Base-by-base conservation (phyloP, 2,329 filamentous ascomycete species). In the Paecilomyces sp. region DNA sequence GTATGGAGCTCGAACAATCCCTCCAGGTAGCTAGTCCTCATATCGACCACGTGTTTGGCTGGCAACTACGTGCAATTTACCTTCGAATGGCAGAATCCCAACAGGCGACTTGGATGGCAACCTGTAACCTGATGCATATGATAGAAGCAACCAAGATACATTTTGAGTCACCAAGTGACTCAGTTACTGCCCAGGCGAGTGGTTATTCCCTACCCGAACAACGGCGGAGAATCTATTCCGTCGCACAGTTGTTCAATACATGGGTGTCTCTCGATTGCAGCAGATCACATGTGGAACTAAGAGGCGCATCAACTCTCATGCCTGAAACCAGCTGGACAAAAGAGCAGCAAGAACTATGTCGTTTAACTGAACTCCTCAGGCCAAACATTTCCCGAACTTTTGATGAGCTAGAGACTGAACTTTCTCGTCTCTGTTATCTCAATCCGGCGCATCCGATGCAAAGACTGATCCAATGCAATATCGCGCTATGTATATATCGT, bases 101-200 rank as follows among this genome's bases (percentile, higher is more conserved):
- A 0, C 79, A 84, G 58, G 73, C 75, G 0, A 74, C 79, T 0
- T 84, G 81, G 81, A 79, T 84, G 66, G 80, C 81, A 0, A 82
- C 78, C 59, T 82, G 77, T 56, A 79, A 75, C 0, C 67, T 80
- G 3, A 81, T 84, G 79, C 82, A 84, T 63, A 74, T 83, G 50
- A 71, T 82, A 0, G 82, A 83, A 62, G 79, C 81, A 7, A 75
- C 78, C 8, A 58, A 57, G 2, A 18, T 62, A 34, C 60, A 63
- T 50, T 31, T 57, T 24, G 59, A 61, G 6, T 53, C 62, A 13
- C 33, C 53, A 2, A 47, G 15, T 15, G 56, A 56, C 15, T 51
- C 56, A 8, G 30, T 25, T 12, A 28, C 24, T 7, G 24, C 25
- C 7, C 31, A 28, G 54, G 50, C 25, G 18, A 18, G 15, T 18